A percentile compares a stretch with the other conserved stretches of the same genome.
These are phyloP conservation scores for Tripterygium wilfordii DNA, from an alignment of 177 flowering plant species.

Conservation along the genomic window DNA sequence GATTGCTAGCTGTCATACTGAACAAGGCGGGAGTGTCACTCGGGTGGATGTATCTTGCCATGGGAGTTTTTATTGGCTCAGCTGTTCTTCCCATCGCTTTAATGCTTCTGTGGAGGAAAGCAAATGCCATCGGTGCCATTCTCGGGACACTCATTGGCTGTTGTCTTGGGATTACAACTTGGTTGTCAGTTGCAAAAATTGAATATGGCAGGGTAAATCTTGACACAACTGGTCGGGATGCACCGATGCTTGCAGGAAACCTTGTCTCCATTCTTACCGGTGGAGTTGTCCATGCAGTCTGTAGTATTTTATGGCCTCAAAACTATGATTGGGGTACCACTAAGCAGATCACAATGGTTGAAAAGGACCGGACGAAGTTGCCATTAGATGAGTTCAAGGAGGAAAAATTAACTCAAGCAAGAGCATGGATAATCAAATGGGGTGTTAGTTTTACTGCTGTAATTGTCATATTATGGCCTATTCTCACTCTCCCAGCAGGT, in stretches of 20 bases:
- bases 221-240: constrained; percentile 90
- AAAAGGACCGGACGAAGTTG: constrained; percentile 56
- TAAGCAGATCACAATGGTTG: constrained; percentile 73
- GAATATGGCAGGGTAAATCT: constrained; percentile 78
- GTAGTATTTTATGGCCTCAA: constrained; percentile 71
- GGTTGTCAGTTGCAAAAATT: constrained; percentile 59
- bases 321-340: constrained; percentile 89
- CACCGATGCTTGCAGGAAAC: constrained; percentile 95
- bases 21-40: constrained; percentile 91
- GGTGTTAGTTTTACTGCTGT: constrained; percentile 77
- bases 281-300: constrained; percentile 68
- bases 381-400: constrained; percentile 71
- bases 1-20: constrained; percentile 73
- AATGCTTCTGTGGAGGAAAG: constrained; percentile 91
- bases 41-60: constrained; percentile 97
- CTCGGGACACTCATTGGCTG: constrained; percentile 66
- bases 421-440: constrained; percentile 89
- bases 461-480: constrained; percentile 80
- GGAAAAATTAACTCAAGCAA: constrained; percentile 59
- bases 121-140: constrained; percentile 80
- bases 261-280: constrained; percentile 81
- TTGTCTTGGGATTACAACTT: constrained; percentile 59
- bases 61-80: constrained; percentile 89
- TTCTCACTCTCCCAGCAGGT: constrained; percentile 85
- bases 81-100: constrained; percentile 89